Base-by-base conservation (phyloP, 768 basidiomycete genomes). In the Suillus discolor region DNA sequence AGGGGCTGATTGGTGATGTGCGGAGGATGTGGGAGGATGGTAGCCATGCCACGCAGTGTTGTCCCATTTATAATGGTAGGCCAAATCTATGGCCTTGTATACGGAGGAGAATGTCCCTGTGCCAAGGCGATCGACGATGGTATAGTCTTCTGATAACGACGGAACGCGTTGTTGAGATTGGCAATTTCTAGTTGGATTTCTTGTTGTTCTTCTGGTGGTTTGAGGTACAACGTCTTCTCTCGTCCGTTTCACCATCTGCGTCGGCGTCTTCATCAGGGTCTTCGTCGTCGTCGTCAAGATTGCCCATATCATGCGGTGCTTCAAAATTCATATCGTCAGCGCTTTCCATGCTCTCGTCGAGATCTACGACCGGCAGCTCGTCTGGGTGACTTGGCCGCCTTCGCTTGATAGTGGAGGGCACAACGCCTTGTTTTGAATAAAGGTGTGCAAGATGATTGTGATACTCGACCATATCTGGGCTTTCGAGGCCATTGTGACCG, bases 91-190 rank as follows among this genome's bases (percentile, higher is more conserved):
- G 0, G 96, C 97, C 72, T 99, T 97, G 84, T 98, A 99, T n/a
- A 99, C 97, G 12, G 96, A 96, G 0, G 97, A 98, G 79, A 99
- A 99, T 1, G 97, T 99, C 18, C 97, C 97, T 62, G 96, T 98
- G 16, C 97, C 97, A 0, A 99, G 85, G 1, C 96, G 86, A 79
- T 98, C 97, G 42, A 98, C 76, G 42, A 99, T 81, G 60, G 81
- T 84, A 81, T 97, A 99, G 68, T 91, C 83, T 3, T 80, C 72
- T 6, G 78, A 73, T 62, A 97, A 81, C n/a, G 83, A 77, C 0
- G 92, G 91, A 5, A 97, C 87, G 85, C 83, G 1, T 79, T 74
- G 67, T 88, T 79, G 34, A 98, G 84, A 66, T 92, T 87, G 0
- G 78, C 73, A 51, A 99, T 95, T 77, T 99, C 97, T 47, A 82